phyloP scores from a whole-genome alignment of 257 asterid genomes.

The Nyctanthes arbortristis region DNA sequence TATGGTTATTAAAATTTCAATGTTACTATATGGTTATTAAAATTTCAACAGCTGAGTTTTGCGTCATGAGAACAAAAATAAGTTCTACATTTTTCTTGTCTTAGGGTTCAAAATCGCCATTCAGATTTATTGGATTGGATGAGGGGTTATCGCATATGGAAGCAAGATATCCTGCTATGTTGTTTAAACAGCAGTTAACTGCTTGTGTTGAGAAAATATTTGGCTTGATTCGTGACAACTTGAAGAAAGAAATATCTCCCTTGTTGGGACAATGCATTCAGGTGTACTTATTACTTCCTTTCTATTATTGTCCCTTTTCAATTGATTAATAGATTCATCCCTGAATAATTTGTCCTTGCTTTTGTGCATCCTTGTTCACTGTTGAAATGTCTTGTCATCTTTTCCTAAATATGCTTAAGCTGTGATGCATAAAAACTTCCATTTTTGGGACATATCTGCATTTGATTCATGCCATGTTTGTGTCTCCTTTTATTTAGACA shows the following conservation, averaged over 20 bases:
- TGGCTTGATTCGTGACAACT: conserved; percentile 92
- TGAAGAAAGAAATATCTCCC: conserved; percentile 96
- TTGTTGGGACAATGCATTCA: conserved; percentile 89
- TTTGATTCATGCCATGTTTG: too few species aligned
- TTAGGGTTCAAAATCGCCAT: conserved; percentile 70
- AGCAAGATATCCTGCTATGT: conserved; percentile 89
- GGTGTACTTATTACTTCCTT: conserved; percentile 40
- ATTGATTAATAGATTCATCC: neutral
- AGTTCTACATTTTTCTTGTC: conserved; percentile 21
- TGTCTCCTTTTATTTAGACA: too few species aligned
- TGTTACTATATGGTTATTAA: neutral
- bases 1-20: too few species aligned
- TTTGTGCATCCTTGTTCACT: neutral
- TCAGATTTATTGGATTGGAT: conserved; percentile 66
- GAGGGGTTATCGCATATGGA: conserved; percentile 86
- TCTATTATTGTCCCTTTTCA: neutral
- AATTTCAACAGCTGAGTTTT: neutral
- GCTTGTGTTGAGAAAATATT: conserved; percentile 97
- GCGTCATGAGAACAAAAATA: neutral
- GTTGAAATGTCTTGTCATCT: neutral
- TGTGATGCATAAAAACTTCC: too few species aligned
- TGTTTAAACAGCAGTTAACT: conserved; percentile 91
- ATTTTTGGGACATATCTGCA: too few species aligned
- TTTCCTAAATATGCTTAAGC: too few species aligned
- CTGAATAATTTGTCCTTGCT: neutral